phyloP scores from a whole-genome alignment of 148 eudicot genomes.

The Camellia japonica region DNA sequence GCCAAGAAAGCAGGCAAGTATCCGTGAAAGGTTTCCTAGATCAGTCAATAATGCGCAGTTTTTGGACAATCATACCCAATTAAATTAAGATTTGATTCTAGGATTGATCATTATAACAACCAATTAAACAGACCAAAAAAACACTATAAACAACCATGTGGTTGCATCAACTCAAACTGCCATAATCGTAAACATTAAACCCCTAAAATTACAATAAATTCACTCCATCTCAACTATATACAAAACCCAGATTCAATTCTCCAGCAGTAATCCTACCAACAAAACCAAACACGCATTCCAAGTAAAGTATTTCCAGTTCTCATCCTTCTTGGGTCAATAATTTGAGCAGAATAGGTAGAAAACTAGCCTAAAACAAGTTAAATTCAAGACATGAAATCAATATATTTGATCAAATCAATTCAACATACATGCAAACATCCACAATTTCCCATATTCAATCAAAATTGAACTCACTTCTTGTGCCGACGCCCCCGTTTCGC shows the following conservation, averaged over 20 bases:
- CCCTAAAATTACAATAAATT: neutral
- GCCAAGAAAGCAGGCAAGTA: too few species aligned
- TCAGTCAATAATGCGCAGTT: neutral
- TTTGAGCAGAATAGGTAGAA: neutral
- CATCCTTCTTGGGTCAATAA: neutral
- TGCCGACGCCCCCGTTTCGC: constrained; percentile 57
- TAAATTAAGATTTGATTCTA: neutral
- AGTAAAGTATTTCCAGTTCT: constrained; percentile 3
- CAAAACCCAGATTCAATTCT: neutral
- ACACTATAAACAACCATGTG: neutral
- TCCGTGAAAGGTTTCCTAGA: neutral
- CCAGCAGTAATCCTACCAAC: neutral
- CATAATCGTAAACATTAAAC: too few species aligned
- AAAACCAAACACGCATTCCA: neutral
- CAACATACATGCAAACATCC: too few species aligned
- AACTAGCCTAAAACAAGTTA: neutral
- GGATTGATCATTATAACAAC: neutral
- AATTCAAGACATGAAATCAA: neutral
- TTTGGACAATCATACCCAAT: neutral
- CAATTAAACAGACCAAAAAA: neutral
- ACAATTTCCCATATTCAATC: neutral
- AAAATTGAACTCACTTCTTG: constrained; percentile 60
- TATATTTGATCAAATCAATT: too few species aligned
- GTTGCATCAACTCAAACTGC: neutral
- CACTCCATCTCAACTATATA: neutral